A percentile compares a stretch with the other conserved stretches of the same genome.
Conservation (phyloP, 2,329 filamentous ascomycete genomes). For the Paracoccidioides lutzii region DNA sequence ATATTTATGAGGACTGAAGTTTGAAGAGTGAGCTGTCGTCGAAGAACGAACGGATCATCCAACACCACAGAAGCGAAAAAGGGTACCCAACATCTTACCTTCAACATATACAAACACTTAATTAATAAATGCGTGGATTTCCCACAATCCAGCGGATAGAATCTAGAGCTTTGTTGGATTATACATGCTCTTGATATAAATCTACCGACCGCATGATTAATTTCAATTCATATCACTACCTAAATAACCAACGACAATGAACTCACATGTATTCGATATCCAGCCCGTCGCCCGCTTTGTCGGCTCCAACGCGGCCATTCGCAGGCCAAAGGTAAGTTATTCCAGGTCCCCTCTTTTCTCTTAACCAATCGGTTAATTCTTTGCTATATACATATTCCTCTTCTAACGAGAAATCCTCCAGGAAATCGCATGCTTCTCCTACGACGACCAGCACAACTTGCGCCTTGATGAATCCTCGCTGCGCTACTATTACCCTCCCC, state of each 20-base stretch:
- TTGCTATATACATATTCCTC: neutral
- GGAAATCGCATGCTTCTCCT: slow-evolving; percentile 91
- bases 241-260: slow-evolving; percentile 16
- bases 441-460: slow-evolving; percentile 69
- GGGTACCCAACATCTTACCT: neutral
- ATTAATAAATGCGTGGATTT: neutral
- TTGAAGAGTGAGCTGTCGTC: neutral
- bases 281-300: slow-evolving; percentile 58
- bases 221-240: neutral
- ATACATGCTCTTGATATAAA: neutral
- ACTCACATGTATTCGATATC: slow-evolving; percentile 44
- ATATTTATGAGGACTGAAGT: neutral
- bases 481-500: slow-evolving; percentile 75
- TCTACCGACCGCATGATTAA: neutral
- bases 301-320: slow-evolving; percentile 56
- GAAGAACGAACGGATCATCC: too few species aligned
- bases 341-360: neutral
- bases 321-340: slow-evolving; percentile 53
- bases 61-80: too few species aligned
- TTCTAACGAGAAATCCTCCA: slow-evolving; percentile 22
- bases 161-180: neutral
- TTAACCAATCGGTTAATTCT: neutral
- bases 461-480: slow-evolving; percentile 65
- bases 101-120: too few species aligned
- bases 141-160: neutral